phyloP scores from a whole-genome alignment of 768 basidiomycete species.

The Mycena leptocephala region DNA sequence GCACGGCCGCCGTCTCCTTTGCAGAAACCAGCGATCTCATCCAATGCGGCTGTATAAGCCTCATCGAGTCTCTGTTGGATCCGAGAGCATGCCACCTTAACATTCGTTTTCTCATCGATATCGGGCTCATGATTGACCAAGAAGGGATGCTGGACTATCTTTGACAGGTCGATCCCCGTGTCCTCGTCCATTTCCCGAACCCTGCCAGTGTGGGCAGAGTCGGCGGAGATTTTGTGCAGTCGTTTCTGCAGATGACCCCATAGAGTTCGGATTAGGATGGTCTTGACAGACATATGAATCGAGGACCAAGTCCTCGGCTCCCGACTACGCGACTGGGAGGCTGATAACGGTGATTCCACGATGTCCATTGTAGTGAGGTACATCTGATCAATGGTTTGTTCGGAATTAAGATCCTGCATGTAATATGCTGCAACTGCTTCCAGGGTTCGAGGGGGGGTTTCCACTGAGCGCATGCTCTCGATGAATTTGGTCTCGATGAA shows the following conservation, averaged over 20 bases:
- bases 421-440: neutral
- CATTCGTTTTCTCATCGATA: too few species aligned
- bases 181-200: neutral
- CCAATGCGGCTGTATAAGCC: neutral
- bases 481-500: neutral
- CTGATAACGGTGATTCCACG: too few species aligned
- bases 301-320: too few species aligned
- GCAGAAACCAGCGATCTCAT: neutral
- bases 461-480: neutral
- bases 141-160: neutral
- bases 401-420: neutral
- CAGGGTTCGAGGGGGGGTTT: neutral
- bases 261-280: neutral
- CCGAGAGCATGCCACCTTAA: neutral
- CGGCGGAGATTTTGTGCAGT: neutral
- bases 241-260: neutral
- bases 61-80: neutral
- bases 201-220: neutral
- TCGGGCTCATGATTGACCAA: neutral
- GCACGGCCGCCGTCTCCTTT: neutral
- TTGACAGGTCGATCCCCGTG: neutral
- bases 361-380: neutral
- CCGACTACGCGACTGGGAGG: too few species aligned
- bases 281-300: neutral
- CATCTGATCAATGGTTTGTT: neutral